These are phyloP conservation scores for Penicillium sp. DNA, from an alignment of 2,329 filamentous ascomycete species.

Conservation along the genomic window DNA sequence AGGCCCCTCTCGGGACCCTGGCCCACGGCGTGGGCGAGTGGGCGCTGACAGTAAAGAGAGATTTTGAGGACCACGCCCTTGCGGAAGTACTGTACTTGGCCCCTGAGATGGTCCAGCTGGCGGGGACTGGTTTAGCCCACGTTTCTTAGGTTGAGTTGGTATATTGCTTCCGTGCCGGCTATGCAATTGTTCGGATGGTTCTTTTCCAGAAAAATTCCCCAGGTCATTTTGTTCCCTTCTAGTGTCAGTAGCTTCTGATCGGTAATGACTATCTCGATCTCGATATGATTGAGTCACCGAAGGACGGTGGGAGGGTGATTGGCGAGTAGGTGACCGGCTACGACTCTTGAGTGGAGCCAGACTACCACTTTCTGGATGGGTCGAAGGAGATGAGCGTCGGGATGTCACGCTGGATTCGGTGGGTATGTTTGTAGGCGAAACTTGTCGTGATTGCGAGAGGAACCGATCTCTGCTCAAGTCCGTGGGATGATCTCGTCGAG, in stretches of 20 bases:
- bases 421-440: constrained; percentile 50
- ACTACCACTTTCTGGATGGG: constrained; percentile 54
- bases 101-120: constrained; percentile 41
- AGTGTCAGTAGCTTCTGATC: neutral
- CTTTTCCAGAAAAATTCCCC: constrained; percentile 2
- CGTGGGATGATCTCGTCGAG: constrained; percentile 49
- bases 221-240: constrained; percentile 1
- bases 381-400: constrained; percentile 59
- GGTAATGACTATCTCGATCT: constrained; percentile 11
- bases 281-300: constrained; percentile 19
- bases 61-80: constrained; percentile 37
- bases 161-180: constrained; percentile 21
- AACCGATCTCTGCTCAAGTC: constrained; percentile 51
- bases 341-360: constrained; percentile 37
- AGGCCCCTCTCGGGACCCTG: constrained; percentile 34
- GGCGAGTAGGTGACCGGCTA: constrained; percentile 26
- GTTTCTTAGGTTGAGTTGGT: constrained; percentile 34
- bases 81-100: constrained; percentile 34
- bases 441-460: constrained; percentile 47
- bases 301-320: constrained; percentile 24
- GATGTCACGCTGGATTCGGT: constrained; percentile 57
- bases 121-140: constrained; percentile 26
- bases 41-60: constrained; percentile 46
- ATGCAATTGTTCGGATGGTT: constrained; percentile 20
- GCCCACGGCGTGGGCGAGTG: constrained; percentile 46